A percentile compares a stretch with the other conserved stretches of the same genome.
Conservation (phyloP, 1,284 basidiomycete genomes). For the Trametes versicolor region DNA sequence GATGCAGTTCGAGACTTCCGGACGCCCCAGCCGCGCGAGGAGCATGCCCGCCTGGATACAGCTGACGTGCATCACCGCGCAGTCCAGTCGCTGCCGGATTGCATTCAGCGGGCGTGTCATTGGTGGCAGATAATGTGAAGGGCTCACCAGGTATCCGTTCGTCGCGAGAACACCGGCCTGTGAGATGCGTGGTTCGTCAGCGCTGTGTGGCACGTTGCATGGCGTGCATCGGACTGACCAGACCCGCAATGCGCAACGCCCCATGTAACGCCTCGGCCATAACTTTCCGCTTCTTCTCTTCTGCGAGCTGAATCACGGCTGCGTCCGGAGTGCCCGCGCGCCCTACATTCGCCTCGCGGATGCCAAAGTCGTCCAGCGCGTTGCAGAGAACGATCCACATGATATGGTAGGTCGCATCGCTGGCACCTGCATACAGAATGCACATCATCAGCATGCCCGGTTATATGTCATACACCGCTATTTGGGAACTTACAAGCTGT, state of each 20-base stretch:
- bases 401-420: conserved; percentile 90
- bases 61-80: conserved; percentile 86
- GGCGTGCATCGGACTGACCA: conserved; percentile 58
- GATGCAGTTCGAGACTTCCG: conserved; percentile 86
- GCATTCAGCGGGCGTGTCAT: conserved; percentile 25
- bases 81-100: conserved; percentile 69
- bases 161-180: conserved; percentile 82
- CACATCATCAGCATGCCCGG: not conserved
- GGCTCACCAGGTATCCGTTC: conserved; percentile 82
- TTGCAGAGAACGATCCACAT: conserved; percentile 87
- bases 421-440: conserved; percentile 61
- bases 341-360: conserved; percentile 70
- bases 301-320: conserved; percentile 51
- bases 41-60: conserved; percentile 85
- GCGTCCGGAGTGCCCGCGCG: conserved; percentile 50
- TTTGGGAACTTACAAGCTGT: conserved; percentile 66
- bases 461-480: no score
- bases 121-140: conserved; percentile 8
- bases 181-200: not conserved
- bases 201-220: not conserved
- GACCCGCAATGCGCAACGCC: conserved; percentile 85
- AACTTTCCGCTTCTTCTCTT: conserved; percentile 73
- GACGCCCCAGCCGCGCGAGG: conserved; percentile 83
- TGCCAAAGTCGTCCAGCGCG: conserved; percentile 85
- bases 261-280: conserved; percentile 85